These are phyloP conservation scores for Ustilago nuda DNA, from an alignment of 1,284 basidiomycete genomes.

Conservation along the genomic window DNA sequence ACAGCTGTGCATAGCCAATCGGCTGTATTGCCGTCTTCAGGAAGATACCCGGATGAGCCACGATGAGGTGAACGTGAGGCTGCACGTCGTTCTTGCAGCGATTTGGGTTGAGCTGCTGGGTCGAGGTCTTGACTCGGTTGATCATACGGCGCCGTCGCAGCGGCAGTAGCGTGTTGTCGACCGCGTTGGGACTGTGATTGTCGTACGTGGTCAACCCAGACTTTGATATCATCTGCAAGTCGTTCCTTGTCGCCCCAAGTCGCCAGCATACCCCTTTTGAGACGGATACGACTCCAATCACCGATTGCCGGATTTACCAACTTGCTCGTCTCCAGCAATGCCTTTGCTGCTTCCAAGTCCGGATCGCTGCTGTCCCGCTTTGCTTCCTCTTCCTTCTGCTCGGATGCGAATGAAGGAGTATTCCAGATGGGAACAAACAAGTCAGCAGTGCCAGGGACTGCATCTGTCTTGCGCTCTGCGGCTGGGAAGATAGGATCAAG, in stretches of 20 bases:
- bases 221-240: conserved; percentile 63
- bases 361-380: conserved; percentile 20
- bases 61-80: conserved; percentile 39
- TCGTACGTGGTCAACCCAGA: conserved; percentile 55
- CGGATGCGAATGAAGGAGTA: neutral
- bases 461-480: conserved; percentile 50
- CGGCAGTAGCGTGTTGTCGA: neutral
- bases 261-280: conserved; percentile 58
- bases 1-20: conserved; percentile 58
- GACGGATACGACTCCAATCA: conserved; percentile 59
- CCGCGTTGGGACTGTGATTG: conserved; percentile 15
- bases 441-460: conserved; percentile 40
- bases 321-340: conserved; percentile 47
- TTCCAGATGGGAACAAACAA: conserved; percentile 51
- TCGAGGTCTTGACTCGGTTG: conserved; percentile 40
- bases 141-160: conserved; percentile 12
- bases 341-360: conserved; percentile 32
- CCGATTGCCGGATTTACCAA: conserved; percentile 62
- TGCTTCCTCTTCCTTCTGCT: conserved; percentile 7
- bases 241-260: conserved; percentile 64
- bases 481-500: conserved; percentile 57
- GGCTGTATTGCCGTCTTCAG: conserved; percentile 5
- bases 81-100: conserved; percentile 41
- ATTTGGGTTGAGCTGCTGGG: conserved; percentile 3
- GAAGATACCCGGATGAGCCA: neutral